These are phyloP conservation scores for Paraphaeosphaeria minitans DNA, from an alignment of 2,329 filamentous ascomycete species.

Conservation along the genomic window DNA sequence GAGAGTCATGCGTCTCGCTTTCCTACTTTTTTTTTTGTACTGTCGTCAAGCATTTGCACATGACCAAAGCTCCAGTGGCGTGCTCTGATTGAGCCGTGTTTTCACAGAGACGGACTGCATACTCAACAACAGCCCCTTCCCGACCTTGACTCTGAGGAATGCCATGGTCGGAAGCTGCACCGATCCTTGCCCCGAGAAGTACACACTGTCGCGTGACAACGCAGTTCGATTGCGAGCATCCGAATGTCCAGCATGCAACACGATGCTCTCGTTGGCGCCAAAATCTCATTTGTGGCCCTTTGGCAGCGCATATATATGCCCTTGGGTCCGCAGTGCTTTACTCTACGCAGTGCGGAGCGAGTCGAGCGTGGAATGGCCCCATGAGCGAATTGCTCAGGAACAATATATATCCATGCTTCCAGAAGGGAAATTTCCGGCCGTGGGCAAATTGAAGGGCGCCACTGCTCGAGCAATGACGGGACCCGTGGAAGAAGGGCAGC, in stretches of 20 bases:
- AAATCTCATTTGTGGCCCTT: constrained; percentile 7
- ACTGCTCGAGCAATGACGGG: neutral
- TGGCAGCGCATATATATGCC: neutral
- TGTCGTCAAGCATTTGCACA: neutral
- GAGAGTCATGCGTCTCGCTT: neutral
- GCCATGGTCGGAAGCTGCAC: neutral
- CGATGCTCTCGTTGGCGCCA: neutral
- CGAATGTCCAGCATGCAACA: neutral
- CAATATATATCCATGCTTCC: constrained; percentile 14
- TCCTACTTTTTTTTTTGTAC: neutral
- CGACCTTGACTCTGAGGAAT: neutral
- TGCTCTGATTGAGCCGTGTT: neutral
- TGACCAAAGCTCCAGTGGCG: neutral
- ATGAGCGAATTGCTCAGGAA: constrained; percentile 21
- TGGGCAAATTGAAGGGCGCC: neutral
- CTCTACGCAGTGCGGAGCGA: constrained; percentile 14
- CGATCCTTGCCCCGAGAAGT: neutral
- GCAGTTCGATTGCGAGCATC: neutral
- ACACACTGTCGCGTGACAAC: neutral
- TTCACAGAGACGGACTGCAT: neutral
- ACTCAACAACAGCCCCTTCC: neutral
- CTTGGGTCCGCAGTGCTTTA: constrained; percentile 5
- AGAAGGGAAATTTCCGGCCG: neutral
- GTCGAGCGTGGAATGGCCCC: constrained; percentile 23
- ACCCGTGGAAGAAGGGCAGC: neutral